A percentile compares a stretch with the other conserved stretches of the same genome.
These are phyloP conservation scores for Stentor coeruleus DNA, from an alignment of 73 alveolate genomes.

Conservation along the genomic window DNA sequence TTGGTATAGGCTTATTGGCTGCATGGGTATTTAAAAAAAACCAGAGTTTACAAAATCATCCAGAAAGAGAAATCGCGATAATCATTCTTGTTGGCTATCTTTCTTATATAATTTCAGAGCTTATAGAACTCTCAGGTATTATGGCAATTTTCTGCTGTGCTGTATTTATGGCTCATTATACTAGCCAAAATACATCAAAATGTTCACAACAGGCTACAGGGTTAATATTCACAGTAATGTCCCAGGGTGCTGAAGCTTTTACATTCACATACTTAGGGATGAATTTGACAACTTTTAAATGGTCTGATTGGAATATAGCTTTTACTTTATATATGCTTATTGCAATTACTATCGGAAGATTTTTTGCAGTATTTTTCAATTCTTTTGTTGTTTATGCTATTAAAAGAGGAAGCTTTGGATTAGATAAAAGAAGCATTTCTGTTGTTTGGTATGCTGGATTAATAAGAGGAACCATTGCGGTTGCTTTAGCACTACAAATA, in stretches of 20 bases:
- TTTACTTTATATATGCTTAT: constrained; percentile 73
- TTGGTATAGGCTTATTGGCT: constrained; percentile 54
- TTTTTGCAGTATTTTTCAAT: constrained; percentile 68
- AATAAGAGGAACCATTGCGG: constrained; percentile 87
- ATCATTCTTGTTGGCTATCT: constrained; percentile 80
- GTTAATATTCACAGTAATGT: constrained; percentile 80
- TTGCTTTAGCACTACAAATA: constrained; percentile 63
- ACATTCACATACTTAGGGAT: constrained; percentile 93
- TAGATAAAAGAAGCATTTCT: not conserved
- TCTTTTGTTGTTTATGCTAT: constrained; percentile 45
- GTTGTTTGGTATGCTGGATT: constrained; percentile 82
- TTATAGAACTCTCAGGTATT: constrained; percentile 82
- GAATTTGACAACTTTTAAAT: constrained; percentile 47
- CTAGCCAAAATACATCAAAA: constrained; percentile 80
- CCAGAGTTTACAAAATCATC: constrained; percentile 50
- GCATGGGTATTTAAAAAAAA: constrained; percentile 51
- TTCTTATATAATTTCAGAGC: constrained; percentile 84
- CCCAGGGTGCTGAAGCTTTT: constrained; percentile 96
- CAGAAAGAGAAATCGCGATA: constrained; percentile 83
- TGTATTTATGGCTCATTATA: constrained; percentile 86
- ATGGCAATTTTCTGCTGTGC: constrained; percentile 93
- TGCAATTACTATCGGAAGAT: constrained; percentile 76
- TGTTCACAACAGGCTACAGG: constrained; percentile 83
- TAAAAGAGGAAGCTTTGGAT: not conserved
- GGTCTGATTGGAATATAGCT: constrained; percentile 43